A percentile compares a stretch with the other conserved stretches of the same genome.
phyloP scores from a whole-genome alignment of 2,329 filamentous ascomycete genomes.

The Clathrospora elynae region DNA sequence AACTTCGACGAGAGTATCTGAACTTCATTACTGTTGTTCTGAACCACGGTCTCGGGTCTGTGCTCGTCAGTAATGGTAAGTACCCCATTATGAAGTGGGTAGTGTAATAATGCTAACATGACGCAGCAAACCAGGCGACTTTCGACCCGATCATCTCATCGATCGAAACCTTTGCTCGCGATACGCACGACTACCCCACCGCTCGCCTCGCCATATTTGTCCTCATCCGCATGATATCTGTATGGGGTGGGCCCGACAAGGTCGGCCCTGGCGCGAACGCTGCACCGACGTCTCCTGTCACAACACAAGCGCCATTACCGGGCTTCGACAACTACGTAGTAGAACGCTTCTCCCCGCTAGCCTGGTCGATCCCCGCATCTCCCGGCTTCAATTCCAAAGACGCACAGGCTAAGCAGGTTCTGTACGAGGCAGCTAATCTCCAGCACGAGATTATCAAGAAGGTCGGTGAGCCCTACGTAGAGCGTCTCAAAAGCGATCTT shows the following conservation, averaged over 20 bases:
- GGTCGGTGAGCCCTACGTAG: slow-evolving; percentile 80
- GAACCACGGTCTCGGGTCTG: slow-evolving; percentile 84
- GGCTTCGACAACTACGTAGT: slow-evolving; percentile 94
- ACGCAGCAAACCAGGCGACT: slow-evolving; percentile 75
- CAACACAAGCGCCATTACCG: slow-evolving; percentile 65
- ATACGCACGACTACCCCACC: slow-evolving; percentile 69
- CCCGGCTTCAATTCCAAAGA: slow-evolving; percentile 81
- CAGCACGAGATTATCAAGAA: slow-evolving; percentile 92
- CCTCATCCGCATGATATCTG: slow-evolving; percentile 78
- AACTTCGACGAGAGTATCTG: slow-evolving; percentile 92
- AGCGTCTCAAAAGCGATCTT: slow-evolving; percentile 69
- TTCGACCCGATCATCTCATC: slow-evolving; percentile 88
- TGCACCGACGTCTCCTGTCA: slow-evolving; percentile 52
- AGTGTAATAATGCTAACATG: slow-evolving; percentile 14
- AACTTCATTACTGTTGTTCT: slow-evolving; percentile 90
- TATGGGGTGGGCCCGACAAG: slow-evolving; percentile 88
- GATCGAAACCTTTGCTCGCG: slow-evolving; percentile 81
- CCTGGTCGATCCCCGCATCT: slow-evolving; percentile 85
- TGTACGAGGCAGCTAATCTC: slow-evolving; percentile 83
- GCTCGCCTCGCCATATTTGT: slow-evolving; percentile 80
- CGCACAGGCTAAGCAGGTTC: slow-evolving; percentile 84
- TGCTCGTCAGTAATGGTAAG: slow-evolving; percentile 79
- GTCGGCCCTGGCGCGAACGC: slow-evolving; percentile 38
- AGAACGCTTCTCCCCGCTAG: slow-evolving; percentile 82
- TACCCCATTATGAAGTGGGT: not conserved